These are phyloP conservation scores for Triticum aestivum DNA, from an alignment of 176 grass and related monocot species.

Conservation along the genomic window IWGSC_CS_RefSeq_v2.1 NC_057798.1:678736667-678737166, in stretches of 20 bases:
- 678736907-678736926: background rate
- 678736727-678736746: background rate
- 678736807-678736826: background rate
- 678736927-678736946: background rate
- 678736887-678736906: background rate
- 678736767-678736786: background rate
- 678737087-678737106: too few relatives aligned
- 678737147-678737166: too few relatives aligned
- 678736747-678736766: background rate
- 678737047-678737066: too few relatives aligned
- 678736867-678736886: background rate
- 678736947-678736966: background rate
- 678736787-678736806: background rate
- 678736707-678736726: background rate
- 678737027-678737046: too few relatives aligned
- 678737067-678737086: too few relatives aligned
- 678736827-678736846: background rate
- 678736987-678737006: background rate
- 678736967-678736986: background rate
- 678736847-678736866: background rate
- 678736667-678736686: background rate
- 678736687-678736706: background rate
- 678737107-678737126: too few relatives aligned
- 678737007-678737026: background rate
- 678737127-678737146: too few relatives aligned